Evolutionary conservation across 257 asterid genomes (phyloP).

Genomic region (Nicotiana obtusifolia): DNA sequence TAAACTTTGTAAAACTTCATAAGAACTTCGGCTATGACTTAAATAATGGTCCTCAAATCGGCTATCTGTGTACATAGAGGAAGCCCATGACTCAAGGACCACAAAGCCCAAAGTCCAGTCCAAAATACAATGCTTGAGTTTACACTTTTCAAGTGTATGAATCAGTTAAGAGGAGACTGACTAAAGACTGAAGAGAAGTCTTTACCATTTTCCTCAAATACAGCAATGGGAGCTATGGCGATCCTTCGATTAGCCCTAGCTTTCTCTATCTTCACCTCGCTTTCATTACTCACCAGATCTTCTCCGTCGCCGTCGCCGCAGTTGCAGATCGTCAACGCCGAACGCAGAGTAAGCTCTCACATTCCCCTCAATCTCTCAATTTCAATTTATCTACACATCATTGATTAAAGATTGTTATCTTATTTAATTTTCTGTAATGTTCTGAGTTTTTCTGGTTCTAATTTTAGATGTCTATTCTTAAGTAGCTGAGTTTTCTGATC

Average conservation of each 20-base stretch:
- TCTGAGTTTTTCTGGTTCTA: neutral
- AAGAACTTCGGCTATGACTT: too few species aligned
- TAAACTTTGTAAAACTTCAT: too few species aligned
- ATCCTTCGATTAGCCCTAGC: constrained; percentile 19
- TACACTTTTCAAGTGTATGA: neutral
- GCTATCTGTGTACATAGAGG: too few species aligned
- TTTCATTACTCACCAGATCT: constrained; percentile 31
- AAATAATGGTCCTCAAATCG: too few species aligned
- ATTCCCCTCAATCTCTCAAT: neutral
- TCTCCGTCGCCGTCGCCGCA: constrained; percentile 24
- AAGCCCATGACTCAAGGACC: neutral
- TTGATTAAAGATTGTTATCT: neutral
- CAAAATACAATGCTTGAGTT: neutral
- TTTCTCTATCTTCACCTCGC: constrained; percentile 27
- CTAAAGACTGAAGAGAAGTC: neutral
- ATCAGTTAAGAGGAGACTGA: neutral
- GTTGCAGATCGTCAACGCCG: constrained; percentile 81
- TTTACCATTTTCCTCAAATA: neutral
- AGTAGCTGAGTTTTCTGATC: neutral
- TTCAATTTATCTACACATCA: neutral
- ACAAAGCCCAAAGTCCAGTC: neutral
- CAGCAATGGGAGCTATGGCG: constrained; percentile 44
- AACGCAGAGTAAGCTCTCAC: constrained; percentile 58
- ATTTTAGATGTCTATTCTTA: neutral
- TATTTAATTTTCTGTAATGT: neutral